phyloP scores from a whole-genome alignment of 306 rosid genomes.

The Lagenaria siceraria region DNA sequence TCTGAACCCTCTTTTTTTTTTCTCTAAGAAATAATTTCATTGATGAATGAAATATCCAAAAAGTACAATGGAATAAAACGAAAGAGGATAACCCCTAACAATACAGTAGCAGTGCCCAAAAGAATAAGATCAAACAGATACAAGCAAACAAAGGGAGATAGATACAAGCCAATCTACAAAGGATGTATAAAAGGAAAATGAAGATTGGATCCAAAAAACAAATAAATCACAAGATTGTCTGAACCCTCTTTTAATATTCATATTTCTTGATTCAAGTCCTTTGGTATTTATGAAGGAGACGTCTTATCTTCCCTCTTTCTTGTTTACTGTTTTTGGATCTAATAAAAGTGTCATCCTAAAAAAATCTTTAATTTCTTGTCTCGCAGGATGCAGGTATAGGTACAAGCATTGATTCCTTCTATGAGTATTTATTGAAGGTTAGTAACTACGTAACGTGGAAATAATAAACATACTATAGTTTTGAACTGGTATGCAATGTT shows the following conservation, averaged over 20 bases:
- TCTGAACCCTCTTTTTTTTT: neutral
- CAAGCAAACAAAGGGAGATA: too few relatives aligned
- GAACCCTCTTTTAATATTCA: neutral
- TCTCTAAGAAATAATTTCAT: too few relatives aligned
- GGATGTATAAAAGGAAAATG: too few relatives aligned
- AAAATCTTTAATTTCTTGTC: conserved; percentile 15
- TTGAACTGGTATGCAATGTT: neutral
- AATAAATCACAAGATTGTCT: too few relatives aligned
- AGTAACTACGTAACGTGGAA: conserved; percentile 16
- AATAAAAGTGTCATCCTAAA: neutral
- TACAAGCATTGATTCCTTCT: conserved; percentile 96
- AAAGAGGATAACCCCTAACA: too few relatives aligned
- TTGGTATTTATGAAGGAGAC: neutral
- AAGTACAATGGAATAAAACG: too few relatives aligned
- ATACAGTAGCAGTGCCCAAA: too few relatives aligned
- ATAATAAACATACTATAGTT: neutral
- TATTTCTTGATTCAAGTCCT: neutral
- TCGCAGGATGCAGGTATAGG: conserved; percentile 98
- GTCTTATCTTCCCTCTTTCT: neutral
- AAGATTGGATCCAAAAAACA: too few relatives aligned
- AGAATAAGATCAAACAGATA: too few relatives aligned
- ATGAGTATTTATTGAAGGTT: conserved; percentile 90
- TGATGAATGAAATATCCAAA: too few relatives aligned
- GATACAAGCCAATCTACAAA: too few relatives aligned
- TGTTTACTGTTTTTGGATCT: neutral